Percentiles rank a stretch among this genome's conserved stretches.
Evolutionary conservation across 495 filamentous ascomycete species (phyloP).

Genomic region (Podospora conica): DNA sequence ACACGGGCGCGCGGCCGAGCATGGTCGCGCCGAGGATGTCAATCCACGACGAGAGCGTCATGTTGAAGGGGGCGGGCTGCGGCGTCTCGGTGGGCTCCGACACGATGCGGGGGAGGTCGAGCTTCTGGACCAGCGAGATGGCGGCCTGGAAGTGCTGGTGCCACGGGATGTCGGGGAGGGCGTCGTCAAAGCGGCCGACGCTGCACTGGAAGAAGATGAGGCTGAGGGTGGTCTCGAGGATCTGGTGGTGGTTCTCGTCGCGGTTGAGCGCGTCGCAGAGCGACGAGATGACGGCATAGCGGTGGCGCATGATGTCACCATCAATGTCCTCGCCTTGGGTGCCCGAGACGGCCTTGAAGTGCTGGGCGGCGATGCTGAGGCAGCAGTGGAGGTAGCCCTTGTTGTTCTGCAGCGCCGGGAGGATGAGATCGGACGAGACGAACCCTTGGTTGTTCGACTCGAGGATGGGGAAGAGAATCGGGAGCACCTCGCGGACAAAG

Average conservation of each 20-base stretch:
- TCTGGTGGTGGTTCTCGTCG: constrained; percentile 77
- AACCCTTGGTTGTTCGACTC: constrained; percentile 81
- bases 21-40: constrained; percentile 95
- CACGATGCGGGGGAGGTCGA: constrained; percentile 66
- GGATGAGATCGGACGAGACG: constrained; percentile 68
- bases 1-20: constrained; percentile 74
- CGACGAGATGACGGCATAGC: constrained; percentile 78
- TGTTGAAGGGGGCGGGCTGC: constrained; percentile 79
- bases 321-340: constrained; percentile 69
- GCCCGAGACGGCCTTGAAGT: constrained; percentile 72
- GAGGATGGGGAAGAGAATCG: constrained; percentile 83
- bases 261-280: constrained; percentile 76
- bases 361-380: constrained; percentile 90
- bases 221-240: constrained; percentile 87
- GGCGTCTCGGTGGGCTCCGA: constrained; percentile 51
- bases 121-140: constrained; percentile 70
- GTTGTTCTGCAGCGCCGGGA: constrained; percentile 82
- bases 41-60: constrained; percentile 93
- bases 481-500: constrained; percentile 82
- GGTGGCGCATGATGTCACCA: constrained; percentile 88
- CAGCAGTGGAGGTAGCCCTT: constrained; percentile 93
- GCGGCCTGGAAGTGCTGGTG: constrained; percentile 93
- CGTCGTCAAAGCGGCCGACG: constrained; percentile 78
- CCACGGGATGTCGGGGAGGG: constrained; percentile 92
- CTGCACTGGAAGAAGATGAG: constrained; percentile 98